Conservation (phyloP, 2,329 filamentous ascomycete genomes). For the Clonostachys byssicola region DNA sequence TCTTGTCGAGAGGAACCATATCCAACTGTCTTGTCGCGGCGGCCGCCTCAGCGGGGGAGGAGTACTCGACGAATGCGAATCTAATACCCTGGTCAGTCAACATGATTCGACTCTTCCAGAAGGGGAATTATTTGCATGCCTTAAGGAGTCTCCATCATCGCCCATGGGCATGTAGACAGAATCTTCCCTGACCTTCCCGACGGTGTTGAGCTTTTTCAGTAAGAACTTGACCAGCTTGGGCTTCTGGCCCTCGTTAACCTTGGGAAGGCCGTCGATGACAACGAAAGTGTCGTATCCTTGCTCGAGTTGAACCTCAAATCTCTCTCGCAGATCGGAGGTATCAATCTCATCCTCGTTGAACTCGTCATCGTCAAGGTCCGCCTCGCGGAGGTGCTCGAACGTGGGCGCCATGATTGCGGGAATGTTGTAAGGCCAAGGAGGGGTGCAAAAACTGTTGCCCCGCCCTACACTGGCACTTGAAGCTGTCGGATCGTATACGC, state of each 20-base stretch:
- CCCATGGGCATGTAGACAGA: constrained; percentile 91
- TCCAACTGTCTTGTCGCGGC: constrained; percentile 88
- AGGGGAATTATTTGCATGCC: constrained; percentile 47
- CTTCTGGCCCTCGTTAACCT: constrained; percentile 86
- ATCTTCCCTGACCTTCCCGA: constrained; percentile 82
- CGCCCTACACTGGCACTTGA: too few relatives aligned
- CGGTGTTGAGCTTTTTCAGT: constrained; percentile 83
- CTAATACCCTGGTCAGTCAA: constrained; percentile 35
- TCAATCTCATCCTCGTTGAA: constrained; percentile 93
- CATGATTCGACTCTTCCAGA: neutral
- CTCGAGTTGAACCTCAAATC: constrained; percentile 93
- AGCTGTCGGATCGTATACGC: too few relatives aligned
- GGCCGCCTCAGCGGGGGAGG: constrained; percentile 82
- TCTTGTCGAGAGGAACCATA: constrained; percentile 87
- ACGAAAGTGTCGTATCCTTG: constrained; percentile 96
- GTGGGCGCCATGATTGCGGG: constrained; percentile 74
- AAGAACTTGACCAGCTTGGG: constrained; percentile 95
- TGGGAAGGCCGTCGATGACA: constrained; percentile 88
- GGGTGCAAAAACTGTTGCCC: constrained; percentile 27
- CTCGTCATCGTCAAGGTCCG: constrained; percentile 80
- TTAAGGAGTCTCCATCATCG: constrained; percentile 79
- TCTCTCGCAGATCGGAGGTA: constrained; percentile 88
- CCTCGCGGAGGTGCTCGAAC: constrained; percentile 88
- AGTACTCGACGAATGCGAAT: constrained; percentile 96
- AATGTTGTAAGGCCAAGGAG: constrained; percentile 18